Conservation (phyloP, 2,329 filamentous ascomycete genomes). For the Niveomyces coronatus region DNA sequence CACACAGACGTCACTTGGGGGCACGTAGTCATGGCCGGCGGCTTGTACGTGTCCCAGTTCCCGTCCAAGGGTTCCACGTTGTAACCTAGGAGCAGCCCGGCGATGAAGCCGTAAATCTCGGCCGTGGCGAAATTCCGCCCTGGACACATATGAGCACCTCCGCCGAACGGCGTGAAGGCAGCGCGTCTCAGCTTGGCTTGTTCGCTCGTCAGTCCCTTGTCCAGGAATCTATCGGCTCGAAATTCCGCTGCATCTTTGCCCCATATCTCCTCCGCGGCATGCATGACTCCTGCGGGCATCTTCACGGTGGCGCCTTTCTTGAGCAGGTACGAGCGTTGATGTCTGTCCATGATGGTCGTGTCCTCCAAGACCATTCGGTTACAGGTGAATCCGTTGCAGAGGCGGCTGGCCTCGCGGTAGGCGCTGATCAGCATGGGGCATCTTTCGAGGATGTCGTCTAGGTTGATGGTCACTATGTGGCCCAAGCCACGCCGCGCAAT, state of each 20-base stretch:
- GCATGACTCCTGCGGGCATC: slow-evolving; percentile 10
- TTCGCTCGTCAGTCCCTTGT: slow-evolving; percentile 1
- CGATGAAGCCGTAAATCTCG: slow-evolving; percentile 22
- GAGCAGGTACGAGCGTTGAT: slow-evolving; percentile 16
- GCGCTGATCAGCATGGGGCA: slow-evolving; percentile 11
- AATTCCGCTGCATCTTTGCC: slow-evolving; percentile 11
- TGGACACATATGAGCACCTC: slow-evolving; percentile 23
- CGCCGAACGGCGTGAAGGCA: slow-evolving; percentile 23
- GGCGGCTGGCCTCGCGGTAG: slow-evolving; percentile 32
- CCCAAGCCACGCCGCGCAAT: slow-evolving; percentile 10
- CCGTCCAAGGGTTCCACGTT: slow-evolving; percentile 16
- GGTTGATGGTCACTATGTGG: background rate
- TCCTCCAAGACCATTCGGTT: slow-evolving; percentile 29
- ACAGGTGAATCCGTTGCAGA: slow-evolving; percentile 24
- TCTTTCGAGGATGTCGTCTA: background rate
- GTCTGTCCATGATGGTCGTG: slow-evolving; percentile 18
- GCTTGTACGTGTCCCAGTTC: slow-evolving; percentile 5
- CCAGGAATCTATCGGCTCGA: slow-evolving; percentile 10
- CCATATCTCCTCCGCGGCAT: slow-evolving; percentile 12
- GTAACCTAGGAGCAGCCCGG: slow-evolving; percentile 20
- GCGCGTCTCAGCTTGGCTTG: slow-evolving; percentile 7
- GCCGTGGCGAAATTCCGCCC: slow-evolving; percentile 24
- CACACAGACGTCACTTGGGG: slow-evolving; percentile 7
- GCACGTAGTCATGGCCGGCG: slow-evolving; percentile 7
- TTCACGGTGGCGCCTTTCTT: slow-evolving; percentile 16